Evolutionary conservation across 495 filamentous ascomycete species (phyloP), one percentile per base, ranked within the genome.

Genomic region (Lepidopterella palustris): DNA sequence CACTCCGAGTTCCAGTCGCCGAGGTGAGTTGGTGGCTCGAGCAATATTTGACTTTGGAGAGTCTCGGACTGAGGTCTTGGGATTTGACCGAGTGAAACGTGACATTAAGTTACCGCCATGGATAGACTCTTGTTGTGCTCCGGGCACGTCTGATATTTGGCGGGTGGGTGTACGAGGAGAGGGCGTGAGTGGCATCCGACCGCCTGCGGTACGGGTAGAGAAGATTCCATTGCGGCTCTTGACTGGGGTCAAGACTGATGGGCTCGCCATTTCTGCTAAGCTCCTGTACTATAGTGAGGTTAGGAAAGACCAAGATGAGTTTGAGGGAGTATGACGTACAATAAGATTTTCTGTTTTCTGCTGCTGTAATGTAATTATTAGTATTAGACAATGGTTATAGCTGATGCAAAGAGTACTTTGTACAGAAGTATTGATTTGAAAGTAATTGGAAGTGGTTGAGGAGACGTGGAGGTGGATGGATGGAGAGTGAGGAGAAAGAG

Each of bases 41-140:
- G 90, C 92, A 71, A 96, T 96, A 77, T 96, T 96, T 47, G 90
- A 95, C 78, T 97, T 96, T 68, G 91, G 89, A 25, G 89, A 91
- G 63, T 92, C 84, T 25, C 84, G 82, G 73, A 85, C 74, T 52
- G 68, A 58, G 70, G 74, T 73, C 76, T 80, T 84, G 35, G 82
- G 79, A 24, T 77, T 76, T 11, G 84, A 83, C 69, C 84, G 86
- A 56, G 87, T 77, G 60, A 95, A 87, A 64, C 88, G 84, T 49
- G 89, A 81, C 23, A 85, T 81, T 5, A 93, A 74, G 32, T 81
- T 81, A 61, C 64, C 62, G 56, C 69, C 65, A 72, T 91, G 90
- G 53, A 88, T 81, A 24, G 89, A 87, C 74, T 87, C 84, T 26
- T 83, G 73, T 39, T 78, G 67, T 29, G 74, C 76, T 29, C 78